Evolutionary conservation across 1,139 yeast genomes (phyloP).

Genomic region (Tardiomyces digboiensis): DNA sequence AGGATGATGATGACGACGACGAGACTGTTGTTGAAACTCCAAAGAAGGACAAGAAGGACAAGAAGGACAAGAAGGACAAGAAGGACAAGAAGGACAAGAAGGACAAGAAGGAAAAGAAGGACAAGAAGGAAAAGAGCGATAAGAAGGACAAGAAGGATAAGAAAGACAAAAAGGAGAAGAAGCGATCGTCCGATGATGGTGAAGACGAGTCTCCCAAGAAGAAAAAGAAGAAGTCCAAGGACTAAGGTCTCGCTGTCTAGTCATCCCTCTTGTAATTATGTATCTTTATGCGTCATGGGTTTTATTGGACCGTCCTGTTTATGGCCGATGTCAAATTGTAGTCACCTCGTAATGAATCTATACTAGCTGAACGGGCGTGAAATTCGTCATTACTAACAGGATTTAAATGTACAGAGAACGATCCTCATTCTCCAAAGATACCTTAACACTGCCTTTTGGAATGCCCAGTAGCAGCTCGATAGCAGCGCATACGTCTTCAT

Average conservation of each 20-base stretch:
- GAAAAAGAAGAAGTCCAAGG: too few species aligned
- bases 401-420: not conserved
- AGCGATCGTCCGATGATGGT: not conserved
- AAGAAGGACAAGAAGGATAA: slow-evolving; percentile 18
- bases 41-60: slow-evolving; percentile 27
- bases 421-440: not conserved
- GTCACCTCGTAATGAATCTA: too few species aligned
- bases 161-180: slow-evolving; percentile 25
- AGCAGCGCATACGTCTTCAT: not conserved
- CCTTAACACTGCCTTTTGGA: not conserved
- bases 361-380: too few species aligned
- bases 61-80: slow-evolving; percentile 31
- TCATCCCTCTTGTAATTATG: not conserved
- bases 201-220: too few species aligned
- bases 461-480: not conserved
- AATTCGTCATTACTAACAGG: too few species aligned
- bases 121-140: slow-evolving; percentile 32
- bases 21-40: slow-evolving; percentile 40
- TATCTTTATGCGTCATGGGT: slow-evolving; percentile 1
- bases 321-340: too few species aligned
- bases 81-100: slow-evolving; percentile 37
- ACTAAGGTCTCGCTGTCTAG: not conserved
- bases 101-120: slow-evolving; percentile 42
- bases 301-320: too few species aligned
- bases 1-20: slow-evolving; percentile 34